phyloP scores from a whole-genome alignment of 768 basidiomycete genomes.

The Collybiopsis luxurians region DNA sequence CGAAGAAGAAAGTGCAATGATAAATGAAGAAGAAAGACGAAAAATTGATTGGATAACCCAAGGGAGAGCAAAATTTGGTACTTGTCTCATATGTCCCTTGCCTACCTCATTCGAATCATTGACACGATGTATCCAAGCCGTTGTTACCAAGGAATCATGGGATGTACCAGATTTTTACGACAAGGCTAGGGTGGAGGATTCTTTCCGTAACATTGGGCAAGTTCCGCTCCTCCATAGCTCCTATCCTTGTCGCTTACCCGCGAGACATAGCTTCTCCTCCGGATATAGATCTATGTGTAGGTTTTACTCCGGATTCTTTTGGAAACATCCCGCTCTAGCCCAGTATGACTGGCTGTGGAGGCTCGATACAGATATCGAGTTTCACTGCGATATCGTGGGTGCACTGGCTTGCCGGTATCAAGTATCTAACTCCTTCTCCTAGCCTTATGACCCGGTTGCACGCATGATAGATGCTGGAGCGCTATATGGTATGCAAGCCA shows the following conservation, averaged over 20 bases:
- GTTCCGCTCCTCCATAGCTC: not conserved
- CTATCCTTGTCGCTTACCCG: not conserved
- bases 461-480: conserved; percentile 20
- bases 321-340: conserved; percentile 23
- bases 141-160: conserved; percentile 21
- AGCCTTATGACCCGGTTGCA: conserved; percentile 28
- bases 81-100: not conserved
- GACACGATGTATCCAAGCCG: conserved; percentile 9
- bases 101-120: not conserved
- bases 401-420: not conserved
- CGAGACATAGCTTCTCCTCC: conserved; percentile 17
- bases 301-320: conserved; percentile 30
- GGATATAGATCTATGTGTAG: conserved; percentile 30
- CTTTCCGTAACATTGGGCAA: conserved; percentile 22
- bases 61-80: conserved; percentile 25
- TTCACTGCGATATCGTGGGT: conserved; percentile 29
- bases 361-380: conserved; percentile 28
- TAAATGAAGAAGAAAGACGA: conserved; percentile 20
- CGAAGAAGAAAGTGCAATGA: conserved; percentile 19
- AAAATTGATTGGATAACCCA: conserved; percentile 24
- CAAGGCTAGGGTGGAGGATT: conserved; percentile 18
- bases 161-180: conserved; percentile 22
- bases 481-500: conserved; percentile 19
- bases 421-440: not conserved
- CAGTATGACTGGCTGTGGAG: conserved; percentile 29